Conservation (phyloP, 1,284 basidiomycete genomes). For the Sporisorium scitamineum region DNA sequence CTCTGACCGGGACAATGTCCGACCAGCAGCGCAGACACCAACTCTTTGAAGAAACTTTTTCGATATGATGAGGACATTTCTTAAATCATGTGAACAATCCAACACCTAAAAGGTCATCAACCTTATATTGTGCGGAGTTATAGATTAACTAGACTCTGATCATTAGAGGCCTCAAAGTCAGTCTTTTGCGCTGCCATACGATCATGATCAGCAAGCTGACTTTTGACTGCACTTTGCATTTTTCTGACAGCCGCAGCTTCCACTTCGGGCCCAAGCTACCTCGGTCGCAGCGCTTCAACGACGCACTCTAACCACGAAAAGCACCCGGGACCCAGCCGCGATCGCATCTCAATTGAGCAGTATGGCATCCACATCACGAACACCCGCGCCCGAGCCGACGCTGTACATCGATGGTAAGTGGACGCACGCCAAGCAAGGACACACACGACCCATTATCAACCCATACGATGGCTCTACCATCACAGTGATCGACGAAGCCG, state of each 20-base stretch:
- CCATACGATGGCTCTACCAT: constrained; percentile 60
- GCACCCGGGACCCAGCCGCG: constrained; percentile 28
- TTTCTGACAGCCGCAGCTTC: constrained; percentile 8
- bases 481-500: constrained; percentile 63
- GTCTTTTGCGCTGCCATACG: neutral
- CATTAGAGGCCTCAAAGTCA: neutral
- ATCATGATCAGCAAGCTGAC: neutral
- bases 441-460: constrained; percentile 63
- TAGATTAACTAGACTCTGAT: constrained; percentile 60
- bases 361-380: constrained; percentile 49
- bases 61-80: constrained; percentile 53
- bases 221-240: neutral
- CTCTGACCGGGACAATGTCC: neutral
- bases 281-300: neutral
- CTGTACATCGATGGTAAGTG: constrained; percentile 67
- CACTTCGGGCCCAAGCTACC: neutral
- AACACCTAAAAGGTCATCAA: constrained; percentile 55
- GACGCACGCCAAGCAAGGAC: constrained; percentile 53
- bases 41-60: neutral
- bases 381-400: constrained; percentile 58
- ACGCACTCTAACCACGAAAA: constrained; percentile 1
- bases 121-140: constrained; percentile 47
- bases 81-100: constrained; percentile 60
- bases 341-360: constrained; percentile 48
- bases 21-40: neutral